Base-by-base conservation (phyloP, 1,139 yeast species). In the Debaryomyces robertsiae region DNA sequence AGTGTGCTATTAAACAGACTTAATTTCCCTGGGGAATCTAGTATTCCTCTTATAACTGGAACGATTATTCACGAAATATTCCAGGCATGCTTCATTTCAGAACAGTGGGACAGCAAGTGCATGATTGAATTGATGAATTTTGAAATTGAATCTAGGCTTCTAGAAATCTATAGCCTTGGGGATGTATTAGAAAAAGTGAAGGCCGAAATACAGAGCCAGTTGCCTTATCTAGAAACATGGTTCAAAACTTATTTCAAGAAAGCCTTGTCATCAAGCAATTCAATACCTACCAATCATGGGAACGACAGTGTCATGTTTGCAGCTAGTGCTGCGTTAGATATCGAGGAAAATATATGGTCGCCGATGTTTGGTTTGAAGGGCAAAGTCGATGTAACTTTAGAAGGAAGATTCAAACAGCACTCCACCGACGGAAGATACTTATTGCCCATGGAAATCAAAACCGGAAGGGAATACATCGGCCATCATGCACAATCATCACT, bases 311-410 rank as follows among this genome's bases (percentile, higher is more conserved):
- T 77, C 1, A 60, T 62, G 27, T 72, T 81, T 51, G 68, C 84
- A 0, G 81, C 84, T 1, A 72, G 77, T 10, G 81, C 84, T 41
- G 78, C 89, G 4, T 65, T 89, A 30, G 96, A 88, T 56, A 79
- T 88, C 14, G 99, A 93, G 59, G 98, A 93, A 55, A 87, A 84
- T 51, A 82, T 93, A 15, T 83, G 95, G 88, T 88, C 97, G 0
- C 96, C 97, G 0, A 76, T 79, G 55, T 90, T 77, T 67, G 99
- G 99, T 0, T 64, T 94, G n/a, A 82, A 88, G 49, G 99, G 99
- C 1, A 79, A 84, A 54, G 80, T 91, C 11, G 99, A 93, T 64
- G 96, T 84, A 1, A 87, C 96, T 0, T 75, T 90, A 1, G 86
- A 85, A 50, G 85, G 86, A 0, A 61, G 68, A 24, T 53, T 76